Percentiles rank a stretch among this genome's conserved stretches.
phyloP scores from a whole-genome alignment of 129 eudicot genomes.

The Pittosporum tobira region DNA sequence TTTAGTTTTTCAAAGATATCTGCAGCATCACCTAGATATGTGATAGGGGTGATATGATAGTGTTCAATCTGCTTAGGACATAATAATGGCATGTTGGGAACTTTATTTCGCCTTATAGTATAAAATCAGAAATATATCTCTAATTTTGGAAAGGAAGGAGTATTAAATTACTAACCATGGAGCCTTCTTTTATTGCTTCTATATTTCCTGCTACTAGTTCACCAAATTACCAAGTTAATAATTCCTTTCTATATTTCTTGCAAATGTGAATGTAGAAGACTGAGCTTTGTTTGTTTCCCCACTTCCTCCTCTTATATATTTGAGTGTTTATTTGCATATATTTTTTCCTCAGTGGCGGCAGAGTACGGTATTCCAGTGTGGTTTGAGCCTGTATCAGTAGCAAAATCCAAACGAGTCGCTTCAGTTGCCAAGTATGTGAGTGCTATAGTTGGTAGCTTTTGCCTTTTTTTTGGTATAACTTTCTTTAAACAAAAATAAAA shows the following conservation, averaged over 20 bases:
- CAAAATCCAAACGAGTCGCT: constrained; percentile 72
- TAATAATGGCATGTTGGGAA: too few relatives aligned
- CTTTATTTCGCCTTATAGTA: too few relatives aligned
- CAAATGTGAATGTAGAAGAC: background rate
- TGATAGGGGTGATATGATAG: too few relatives aligned
- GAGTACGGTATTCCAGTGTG: constrained; percentile 73
- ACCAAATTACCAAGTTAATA: background rate
- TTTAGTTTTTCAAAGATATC: too few relatives aligned
- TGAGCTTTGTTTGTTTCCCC: background rate
- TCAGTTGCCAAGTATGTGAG: constrained; percentile 81
- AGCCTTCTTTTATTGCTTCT: background rate
- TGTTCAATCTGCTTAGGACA: too few relatives aligned
- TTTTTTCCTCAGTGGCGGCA: constrained; percentile 57
- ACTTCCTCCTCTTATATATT: background rate
- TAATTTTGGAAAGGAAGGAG: too few relatives aligned
- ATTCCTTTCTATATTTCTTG: background rate
- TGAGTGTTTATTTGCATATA: background rate
- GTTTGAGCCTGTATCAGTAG: constrained; percentile 99
- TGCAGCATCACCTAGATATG: too few relatives aligned
- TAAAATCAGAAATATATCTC: too few relatives aligned
- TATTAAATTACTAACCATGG: too few relatives aligned
- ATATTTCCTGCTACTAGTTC: background rate
- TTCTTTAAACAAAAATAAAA: background rate
- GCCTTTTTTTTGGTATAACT: background rate
- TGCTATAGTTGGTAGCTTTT: background rate